Percentiles rank a stretch among this genome's conserved stretches.
These are phyloP conservation scores for Starmerella cellae DNA, from an alignment of 805 yeast species.

Conservation along the genomic window DNA sequence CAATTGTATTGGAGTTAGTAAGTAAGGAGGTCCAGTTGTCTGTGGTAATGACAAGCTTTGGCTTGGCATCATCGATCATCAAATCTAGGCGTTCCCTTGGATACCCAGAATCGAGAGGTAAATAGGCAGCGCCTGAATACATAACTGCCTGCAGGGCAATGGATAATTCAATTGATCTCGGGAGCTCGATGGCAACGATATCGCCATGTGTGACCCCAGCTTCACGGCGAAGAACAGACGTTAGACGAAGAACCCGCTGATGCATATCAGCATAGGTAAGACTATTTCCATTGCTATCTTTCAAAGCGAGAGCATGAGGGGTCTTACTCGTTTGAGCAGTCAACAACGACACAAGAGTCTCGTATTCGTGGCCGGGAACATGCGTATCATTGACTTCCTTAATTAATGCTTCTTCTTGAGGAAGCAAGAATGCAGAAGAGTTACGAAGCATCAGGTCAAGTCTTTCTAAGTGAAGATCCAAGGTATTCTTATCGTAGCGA, in stretches of 20 bases:
- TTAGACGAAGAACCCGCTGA: not conserved
- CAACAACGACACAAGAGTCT: constrained; percentile 1
- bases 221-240: not conserved
- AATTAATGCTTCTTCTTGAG: constrained; percentile 2
- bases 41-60: constrained; percentile 2
- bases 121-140: constrained; percentile 7
- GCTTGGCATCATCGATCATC: constrained; percentile 13
- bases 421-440: constrained; percentile 2
- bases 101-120: constrained; percentile 11
- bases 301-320: constrained; percentile 5
- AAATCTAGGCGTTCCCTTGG: constrained; percentile 7
- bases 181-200: constrained; percentile 8
- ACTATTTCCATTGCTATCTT: not conserved
- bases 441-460: not conserved
- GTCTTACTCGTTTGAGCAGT: not conserved
- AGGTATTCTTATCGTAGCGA: constrained; percentile 3
- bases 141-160: constrained; percentile 10
- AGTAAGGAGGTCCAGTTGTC: not conserved
- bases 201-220: constrained; percentile 10
- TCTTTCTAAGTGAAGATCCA: constrained; percentile 6
- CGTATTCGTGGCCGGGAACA: not conserved
- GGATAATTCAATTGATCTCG: constrained; percentile 7
- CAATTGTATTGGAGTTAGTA: not conserved
- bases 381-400: not conserved
- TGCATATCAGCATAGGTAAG: constrained; percentile 6